Percentiles rank a stretch among this genome's conserved stretches.
Evolutionary conservation across 78 protist genomes (phyloP).

Genomic region (Cavenderia fasciculata): DNA sequence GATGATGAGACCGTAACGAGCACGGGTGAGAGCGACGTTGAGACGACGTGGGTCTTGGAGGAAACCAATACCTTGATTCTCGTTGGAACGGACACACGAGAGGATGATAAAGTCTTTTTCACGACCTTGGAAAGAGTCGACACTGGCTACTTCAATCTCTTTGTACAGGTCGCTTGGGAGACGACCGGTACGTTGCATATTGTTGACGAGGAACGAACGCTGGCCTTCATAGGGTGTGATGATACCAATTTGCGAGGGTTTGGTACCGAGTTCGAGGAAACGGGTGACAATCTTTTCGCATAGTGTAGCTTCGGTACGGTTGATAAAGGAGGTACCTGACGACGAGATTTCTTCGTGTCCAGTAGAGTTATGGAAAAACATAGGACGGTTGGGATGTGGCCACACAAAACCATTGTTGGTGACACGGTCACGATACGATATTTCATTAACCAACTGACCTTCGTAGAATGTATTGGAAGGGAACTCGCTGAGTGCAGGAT

Average conservation of each 20-base stretch:
- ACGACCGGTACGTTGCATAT: conserved; percentile 92
- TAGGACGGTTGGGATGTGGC: conserved; percentile 96
- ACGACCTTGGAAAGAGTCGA: conserved; percentile 99
- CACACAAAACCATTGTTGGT: conserved; percentile 89
- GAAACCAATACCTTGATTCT: conserved; percentile 99
- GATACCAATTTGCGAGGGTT: conserved; percentile 98
- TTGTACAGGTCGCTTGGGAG: conserved; percentile 89
- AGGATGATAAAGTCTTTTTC: conserved; percentile 99
- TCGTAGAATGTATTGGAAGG: conserved; percentile 99
- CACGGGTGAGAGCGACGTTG: conserved; percentile 99
- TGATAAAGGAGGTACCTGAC: conserved; percentile 98
- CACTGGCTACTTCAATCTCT: conserved; percentile 95
- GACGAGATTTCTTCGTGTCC: conserved; percentile 98
- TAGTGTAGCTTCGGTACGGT: conserved; percentile 97
- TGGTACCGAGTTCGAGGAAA: conserved; percentile 90
- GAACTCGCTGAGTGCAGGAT: conserved; percentile 98
- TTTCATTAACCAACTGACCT: conserved; percentile 95
- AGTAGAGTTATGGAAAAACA: conserved; percentile 93
- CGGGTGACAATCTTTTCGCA: conserved; percentile 96
- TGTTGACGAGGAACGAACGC: conserved; percentile 94
- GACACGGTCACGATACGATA: conserved; percentile 52
- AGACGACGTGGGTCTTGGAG: conserved; percentile 98
- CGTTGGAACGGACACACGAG: conserved; percentile 99
- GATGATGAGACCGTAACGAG: conserved; percentile 97
- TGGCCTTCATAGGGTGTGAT: conserved; percentile 99